Conservation (phyloP, 768 basidiomycete species). For the Pleurotus pulmonarius region DNA sequence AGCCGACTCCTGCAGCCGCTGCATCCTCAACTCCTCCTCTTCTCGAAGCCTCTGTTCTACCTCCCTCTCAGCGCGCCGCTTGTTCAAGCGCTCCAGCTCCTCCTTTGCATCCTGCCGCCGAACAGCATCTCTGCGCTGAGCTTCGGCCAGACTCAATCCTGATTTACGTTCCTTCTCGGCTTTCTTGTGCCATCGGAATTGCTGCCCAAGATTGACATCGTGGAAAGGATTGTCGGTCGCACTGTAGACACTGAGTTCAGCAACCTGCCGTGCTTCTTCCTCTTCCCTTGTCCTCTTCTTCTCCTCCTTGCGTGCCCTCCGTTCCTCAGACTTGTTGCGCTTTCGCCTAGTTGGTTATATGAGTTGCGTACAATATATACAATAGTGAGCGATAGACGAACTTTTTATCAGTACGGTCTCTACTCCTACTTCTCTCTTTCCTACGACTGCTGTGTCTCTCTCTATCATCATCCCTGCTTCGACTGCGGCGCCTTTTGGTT, state of each 20-base stretch:
- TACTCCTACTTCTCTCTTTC: constrained; percentile 34
- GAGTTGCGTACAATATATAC: not conserved
- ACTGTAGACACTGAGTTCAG: constrained; percentile 94
- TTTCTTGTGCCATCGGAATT: constrained; percentile 99
- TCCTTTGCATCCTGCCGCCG: constrained; percentile 90
- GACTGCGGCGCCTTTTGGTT: constrained; percentile 25
- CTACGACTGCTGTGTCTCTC: constrained; percentile 20
- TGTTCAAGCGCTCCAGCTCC: constrained; percentile 89
- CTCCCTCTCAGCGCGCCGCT: constrained; percentile 87
- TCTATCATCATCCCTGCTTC: constrained; percentile 23
- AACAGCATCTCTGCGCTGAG: constrained; percentile 73
- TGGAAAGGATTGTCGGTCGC: constrained; percentile 98
- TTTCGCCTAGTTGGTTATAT: constrained; percentile 52
- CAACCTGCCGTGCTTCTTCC: constrained; percentile 88
- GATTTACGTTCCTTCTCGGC: constrained; percentile 91
- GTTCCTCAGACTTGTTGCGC: constrained; percentile 83
- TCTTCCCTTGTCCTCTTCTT: constrained; percentile 81
- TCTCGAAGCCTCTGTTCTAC: constrained; percentile 84
- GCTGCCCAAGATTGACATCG: constrained; percentile 92
- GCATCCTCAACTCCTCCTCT: constrained; percentile 89
- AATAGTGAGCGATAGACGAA: constrained; percentile 20
- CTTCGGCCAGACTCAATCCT: constrained; percentile 76
- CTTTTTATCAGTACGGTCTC: constrained; percentile 42
- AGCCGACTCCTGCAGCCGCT: constrained; percentile 86
- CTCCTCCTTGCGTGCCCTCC: constrained; percentile 81